Conservation (phyloP, 1,139 yeast species). For the Candida sanyaensis region DNA sequence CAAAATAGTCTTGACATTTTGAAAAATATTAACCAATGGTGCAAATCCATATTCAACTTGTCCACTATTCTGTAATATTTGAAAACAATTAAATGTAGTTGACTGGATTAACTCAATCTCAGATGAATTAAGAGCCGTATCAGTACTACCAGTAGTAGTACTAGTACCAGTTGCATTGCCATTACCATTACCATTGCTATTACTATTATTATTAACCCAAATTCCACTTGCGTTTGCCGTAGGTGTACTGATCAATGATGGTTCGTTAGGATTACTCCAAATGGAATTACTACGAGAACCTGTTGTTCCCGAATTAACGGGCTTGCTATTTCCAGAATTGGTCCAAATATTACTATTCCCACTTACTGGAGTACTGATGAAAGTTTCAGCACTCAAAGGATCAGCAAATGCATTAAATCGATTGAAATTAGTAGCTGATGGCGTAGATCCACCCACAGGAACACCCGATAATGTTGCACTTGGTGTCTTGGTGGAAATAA, state of each 20-base stretch:
- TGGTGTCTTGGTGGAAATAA: not conserved
- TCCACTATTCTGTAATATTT: slow-evolving; percentile 28
- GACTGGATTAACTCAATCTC: slow-evolving; percentile 15
- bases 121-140: not conserved
- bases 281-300: slow-evolving; percentile 29
- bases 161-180: no score
- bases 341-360: slow-evolving; percentile 22
- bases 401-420: slow-evolving; percentile 16
- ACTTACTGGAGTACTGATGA: slow-evolving; percentile 7
- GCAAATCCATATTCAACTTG: slow-evolving; percentile 44
- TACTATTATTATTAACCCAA: slow-evolving; percentile 13
- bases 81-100: slow-evolving; percentile 37
- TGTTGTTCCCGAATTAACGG: slow-evolving; percentile 3
- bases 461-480: slow-evolving; percentile 6
- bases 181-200: slow-evolving; percentile 1
- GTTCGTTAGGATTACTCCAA: slow-evolving; percentile 25
- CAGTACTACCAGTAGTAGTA: no score
- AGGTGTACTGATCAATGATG: slow-evolving; percentile 4
- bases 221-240: slow-evolving; percentile 9
- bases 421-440: slow-evolving; percentile 8
- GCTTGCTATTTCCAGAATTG: slow-evolving; percentile 15
- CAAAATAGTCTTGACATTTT: slow-evolving; percentile 30
- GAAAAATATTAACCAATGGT: slow-evolving; percentile 35
- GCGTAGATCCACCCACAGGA: not conserved
- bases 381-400: slow-evolving; percentile 11